These are phyloP conservation scores for Penicillium daleae DNA, from an alignment of 495 filamentous ascomycete species.

Conservation along the genomic window DNA sequence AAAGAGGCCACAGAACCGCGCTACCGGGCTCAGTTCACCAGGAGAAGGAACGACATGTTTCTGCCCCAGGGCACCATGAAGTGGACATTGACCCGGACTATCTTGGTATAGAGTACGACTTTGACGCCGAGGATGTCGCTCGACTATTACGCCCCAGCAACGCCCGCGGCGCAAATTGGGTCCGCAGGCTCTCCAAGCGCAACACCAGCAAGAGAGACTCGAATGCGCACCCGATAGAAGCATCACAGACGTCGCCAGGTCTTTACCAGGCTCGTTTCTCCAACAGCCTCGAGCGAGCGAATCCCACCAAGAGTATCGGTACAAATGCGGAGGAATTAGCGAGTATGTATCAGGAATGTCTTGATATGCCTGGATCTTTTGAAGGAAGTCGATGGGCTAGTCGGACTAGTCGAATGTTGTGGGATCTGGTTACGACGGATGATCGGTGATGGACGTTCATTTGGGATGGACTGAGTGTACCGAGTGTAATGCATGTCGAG, in stretches of 20 bases:
- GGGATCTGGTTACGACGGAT: conserved; percentile 10
- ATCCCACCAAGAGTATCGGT: conserved; percentile 19
- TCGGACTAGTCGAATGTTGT: conserved; percentile 27
- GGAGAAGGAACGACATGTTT: not conserved
- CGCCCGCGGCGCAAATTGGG: conserved; percentile 22
- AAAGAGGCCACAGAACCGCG: not conserved
- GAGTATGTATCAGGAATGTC: conserved; percentile 33
- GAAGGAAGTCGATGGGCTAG: conserved; percentile 35
- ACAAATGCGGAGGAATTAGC: conserved; percentile 25
- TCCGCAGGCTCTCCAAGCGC: conserved; percentile 19
- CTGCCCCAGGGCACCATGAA: not conserved
- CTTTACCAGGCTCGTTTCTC: conserved; percentile 20
- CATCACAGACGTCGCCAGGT: conserved; percentile 19
- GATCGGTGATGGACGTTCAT: not conserved
- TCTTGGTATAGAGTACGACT: conserved; percentile 2
- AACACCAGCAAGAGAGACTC: conserved; percentile 20
- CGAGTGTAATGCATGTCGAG: not conserved
- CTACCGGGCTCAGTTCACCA: not conserved
- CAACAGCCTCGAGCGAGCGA: conserved; percentile 12
- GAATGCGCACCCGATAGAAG: conserved; percentile 13
- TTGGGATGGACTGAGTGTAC: not conserved
- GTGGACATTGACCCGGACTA: conserved; percentile 12
- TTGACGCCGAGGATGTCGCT: conserved; percentile 15
- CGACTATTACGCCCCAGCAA: conserved; percentile 12
- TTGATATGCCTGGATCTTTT: conserved; percentile 35